Conservation (phyloP, 495 filamentous ascomycete species). For the Neurospora terricola region DNA sequence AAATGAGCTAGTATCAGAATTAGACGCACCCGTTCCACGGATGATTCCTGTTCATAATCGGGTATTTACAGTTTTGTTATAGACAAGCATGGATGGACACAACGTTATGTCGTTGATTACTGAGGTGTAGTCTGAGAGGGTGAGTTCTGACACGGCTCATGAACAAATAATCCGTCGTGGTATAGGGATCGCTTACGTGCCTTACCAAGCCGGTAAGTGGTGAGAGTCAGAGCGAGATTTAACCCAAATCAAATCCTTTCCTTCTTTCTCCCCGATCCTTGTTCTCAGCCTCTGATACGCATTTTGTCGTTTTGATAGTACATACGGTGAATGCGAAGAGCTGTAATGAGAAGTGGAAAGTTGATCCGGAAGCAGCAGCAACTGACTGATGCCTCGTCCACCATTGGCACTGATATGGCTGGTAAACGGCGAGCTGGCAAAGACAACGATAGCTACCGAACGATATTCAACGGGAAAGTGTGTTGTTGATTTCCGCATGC, state of each 20-base stretch:
- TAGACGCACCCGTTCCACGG: neutral
- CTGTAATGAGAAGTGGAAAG: neutral
- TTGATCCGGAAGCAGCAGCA: neutral
- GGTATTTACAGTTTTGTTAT: neutral
- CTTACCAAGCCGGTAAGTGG: neutral
- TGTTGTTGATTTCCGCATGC: neutral
- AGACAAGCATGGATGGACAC: neutral
- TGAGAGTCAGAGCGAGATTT: neutral
- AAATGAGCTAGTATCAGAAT: neutral
- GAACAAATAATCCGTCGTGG: neutral
- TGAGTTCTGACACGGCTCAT: neutral
- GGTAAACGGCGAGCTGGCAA: neutral
- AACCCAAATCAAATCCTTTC: neutral
- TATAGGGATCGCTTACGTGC: neutral
- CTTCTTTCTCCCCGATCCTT: neutral
- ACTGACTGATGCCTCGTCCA: neutral
- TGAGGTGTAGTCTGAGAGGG: neutral
- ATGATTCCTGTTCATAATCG: neutral
- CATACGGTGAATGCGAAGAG: neutral
- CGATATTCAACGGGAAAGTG: neutral
- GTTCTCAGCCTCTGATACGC: neutral
- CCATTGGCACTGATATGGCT: neutral
- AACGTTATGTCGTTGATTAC: neutral
- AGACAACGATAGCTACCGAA: neutral
- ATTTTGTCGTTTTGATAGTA: neutral